Evolutionary conservation across 768 basidiomycete species (phyloP).

Genomic region (Tulasnella sp.): DNA sequence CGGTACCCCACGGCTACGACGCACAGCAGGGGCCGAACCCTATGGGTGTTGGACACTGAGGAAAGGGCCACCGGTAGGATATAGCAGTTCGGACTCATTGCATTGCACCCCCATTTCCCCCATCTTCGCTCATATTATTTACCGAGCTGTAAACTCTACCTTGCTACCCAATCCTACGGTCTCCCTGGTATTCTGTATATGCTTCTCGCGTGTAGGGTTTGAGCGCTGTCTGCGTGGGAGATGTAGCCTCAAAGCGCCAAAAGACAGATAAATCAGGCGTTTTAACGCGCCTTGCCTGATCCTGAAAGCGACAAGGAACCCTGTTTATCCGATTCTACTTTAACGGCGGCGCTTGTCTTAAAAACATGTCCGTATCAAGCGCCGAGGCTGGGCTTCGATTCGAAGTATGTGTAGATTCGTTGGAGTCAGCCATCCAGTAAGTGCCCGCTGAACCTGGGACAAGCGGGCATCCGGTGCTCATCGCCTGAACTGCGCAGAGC

Average conservation of each 20-base stretch:
- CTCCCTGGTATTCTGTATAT: neutral
- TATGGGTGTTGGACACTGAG: conserved; percentile 29
- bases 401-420: conserved; percentile 75
- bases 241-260: neutral
- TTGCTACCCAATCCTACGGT: neutral
- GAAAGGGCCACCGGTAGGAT: neutral
- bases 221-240: neutral
- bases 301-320: neutral
- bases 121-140: conserved; percentile 8
- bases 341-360: neutral
- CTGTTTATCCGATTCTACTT: neutral
- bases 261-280: neutral
- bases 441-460: conserved; percentile 33
- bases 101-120: neutral
- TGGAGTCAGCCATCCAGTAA: conserved; percentile 64
- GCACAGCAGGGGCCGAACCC: conserved; percentile 35
- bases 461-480: neutral
- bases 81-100: conserved; percentile 7
- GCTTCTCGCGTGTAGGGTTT: neutral
- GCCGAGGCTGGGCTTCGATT: conserved; percentile 34
- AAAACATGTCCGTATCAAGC: neutral
- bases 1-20: conserved; percentile 68
- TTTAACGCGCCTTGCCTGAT: neutral
- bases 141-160: neutral
- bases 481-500: conserved; percentile 46